phyloP scores from a whole-genome alignment of 129 eudicot species.

The Calendula officinalis region DNA sequence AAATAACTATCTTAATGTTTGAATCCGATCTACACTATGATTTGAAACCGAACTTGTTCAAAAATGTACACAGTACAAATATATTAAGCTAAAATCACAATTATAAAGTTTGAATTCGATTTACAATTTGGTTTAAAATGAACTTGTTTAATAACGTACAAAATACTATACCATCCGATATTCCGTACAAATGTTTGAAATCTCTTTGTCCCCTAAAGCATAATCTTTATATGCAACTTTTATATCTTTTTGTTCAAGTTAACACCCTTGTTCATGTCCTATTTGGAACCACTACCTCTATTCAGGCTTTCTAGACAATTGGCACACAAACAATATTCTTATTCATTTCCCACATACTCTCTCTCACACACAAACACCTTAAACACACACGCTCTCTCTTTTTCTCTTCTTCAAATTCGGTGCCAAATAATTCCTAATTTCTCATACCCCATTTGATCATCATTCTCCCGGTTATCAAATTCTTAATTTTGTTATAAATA shows the following conservation, averaged over 20 bases:
- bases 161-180: too few relatives aligned
- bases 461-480: not conserved
- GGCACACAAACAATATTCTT: conserved; percentile 8
- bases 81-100: too few relatives aligned
- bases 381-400: conserved; percentile 6
- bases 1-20: too few relatives aligned
- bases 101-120: too few relatives aligned
- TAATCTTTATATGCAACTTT: not conserved
- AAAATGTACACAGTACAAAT: too few relatives aligned
- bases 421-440: not conserved
- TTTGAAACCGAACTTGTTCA: too few relatives aligned
- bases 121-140: too few relatives aligned
- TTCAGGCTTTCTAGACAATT: conserved; percentile 1
- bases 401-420: conserved; percentile 16
- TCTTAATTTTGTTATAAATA: not conserved
- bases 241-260: not conserved
- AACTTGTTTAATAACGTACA: too few relatives aligned
- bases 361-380: conserved; percentile 24
- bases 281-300: not conserved
- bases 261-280: not conserved
- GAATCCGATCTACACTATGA: too few relatives aligned
- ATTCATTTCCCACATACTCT: conserved; percentile 26
- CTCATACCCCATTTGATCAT: not conserved
- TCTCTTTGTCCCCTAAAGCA: not conserved
- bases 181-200: too few relatives aligned